Evolutionary conservation across 768 basidiomycete genomes (phyloP).

Genomic region (Cystofilobasidium capitatum): DNA sequence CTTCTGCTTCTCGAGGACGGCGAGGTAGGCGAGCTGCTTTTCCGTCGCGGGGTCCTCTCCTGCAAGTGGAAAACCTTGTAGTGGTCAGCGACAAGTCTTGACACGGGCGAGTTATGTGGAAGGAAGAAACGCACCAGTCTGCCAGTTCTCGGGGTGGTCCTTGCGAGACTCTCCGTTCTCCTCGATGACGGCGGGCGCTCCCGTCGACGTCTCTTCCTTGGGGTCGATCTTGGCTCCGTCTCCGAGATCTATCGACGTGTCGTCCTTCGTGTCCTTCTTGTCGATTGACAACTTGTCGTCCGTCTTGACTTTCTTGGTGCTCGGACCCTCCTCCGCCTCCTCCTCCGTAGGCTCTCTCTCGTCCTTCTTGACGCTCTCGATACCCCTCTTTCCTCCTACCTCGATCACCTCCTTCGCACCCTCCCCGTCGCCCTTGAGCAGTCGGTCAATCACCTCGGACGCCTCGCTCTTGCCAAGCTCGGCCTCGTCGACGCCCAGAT

Average conservation of each 20-base stretch:
- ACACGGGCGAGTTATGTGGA: neutral
- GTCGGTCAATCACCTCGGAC: slow-evolving; percentile 36
- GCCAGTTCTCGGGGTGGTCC: slow-evolving; percentile 39
- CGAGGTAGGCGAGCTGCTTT: slow-evolving; percentile 38
- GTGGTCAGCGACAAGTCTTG: neutral
- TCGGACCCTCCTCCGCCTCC: slow-evolving; percentile 6
- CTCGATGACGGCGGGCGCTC: slow-evolving; percentile 1
- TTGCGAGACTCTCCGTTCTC: slow-evolving; percentile 29
- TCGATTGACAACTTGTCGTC: slow-evolving; percentile 6
- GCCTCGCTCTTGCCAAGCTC: slow-evolving; percentile 36
- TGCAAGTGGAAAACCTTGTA: neutral
- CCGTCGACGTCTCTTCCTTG: neutral
- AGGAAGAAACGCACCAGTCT: slow-evolving; percentile 31
- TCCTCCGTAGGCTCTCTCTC: neutral
- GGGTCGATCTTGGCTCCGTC: neutral
- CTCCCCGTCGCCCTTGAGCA: slow-evolving; percentile 32
- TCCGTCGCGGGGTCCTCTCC: slow-evolving; percentile 38
- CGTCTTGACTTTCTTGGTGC: slow-evolving; percentile 6
- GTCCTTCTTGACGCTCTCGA: slow-evolving; percentile 14
- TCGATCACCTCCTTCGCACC: neutral
- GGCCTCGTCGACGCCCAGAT: slow-evolving; percentile 28
- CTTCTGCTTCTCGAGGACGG: slow-evolving; percentile 38
- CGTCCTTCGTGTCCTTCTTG: slow-evolving; percentile 1
- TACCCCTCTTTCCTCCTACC: neutral
- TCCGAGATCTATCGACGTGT: neutral